Evolutionary conservation across 1,139 yeast species (phyloP).

Genomic region (Saccharomycopsis crataegensis): DNA sequence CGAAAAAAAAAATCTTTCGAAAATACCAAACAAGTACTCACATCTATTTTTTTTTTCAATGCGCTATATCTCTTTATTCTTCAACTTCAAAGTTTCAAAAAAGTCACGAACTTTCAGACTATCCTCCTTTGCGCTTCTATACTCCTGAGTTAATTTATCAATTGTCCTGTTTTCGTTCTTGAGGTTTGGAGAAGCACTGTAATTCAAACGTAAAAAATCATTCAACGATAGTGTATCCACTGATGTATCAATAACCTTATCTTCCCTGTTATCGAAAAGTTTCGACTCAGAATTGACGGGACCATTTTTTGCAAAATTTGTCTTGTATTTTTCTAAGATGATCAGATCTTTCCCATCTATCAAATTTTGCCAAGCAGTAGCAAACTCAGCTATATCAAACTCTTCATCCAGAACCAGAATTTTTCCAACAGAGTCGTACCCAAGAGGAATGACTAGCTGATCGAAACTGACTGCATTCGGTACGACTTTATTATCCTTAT

Average conservation of each 20-base stretch:
- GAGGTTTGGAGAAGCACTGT: background rate
- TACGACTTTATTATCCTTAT: background rate
- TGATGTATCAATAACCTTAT: no score
- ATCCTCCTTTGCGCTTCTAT: background rate
- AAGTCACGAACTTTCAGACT: background rate
- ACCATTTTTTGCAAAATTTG: no score
- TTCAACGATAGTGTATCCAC: background rate
- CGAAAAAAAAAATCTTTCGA: no score
- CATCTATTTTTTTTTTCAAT: background rate
- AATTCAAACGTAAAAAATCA: background rate
- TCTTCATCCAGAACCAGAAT: background rate
- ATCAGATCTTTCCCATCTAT: background rate
- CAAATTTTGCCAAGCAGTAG: background rate
- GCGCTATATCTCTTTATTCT: background rate
- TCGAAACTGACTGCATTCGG: background rate
- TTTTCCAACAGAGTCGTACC: constrained; percentile 1
- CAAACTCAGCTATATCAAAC: background rate
- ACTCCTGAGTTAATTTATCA: no score
- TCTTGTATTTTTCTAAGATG: background rate
- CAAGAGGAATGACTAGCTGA: background rate
- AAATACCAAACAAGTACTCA: no score
- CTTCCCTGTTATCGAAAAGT: no score
- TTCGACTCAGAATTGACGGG: no score
- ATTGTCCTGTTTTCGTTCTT: background rate
- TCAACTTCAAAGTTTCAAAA: background rate